phyloP scores from a whole-genome alignment of 2,329 filamentous ascomycete genomes.

The Aspergillus uvarum region DNA sequence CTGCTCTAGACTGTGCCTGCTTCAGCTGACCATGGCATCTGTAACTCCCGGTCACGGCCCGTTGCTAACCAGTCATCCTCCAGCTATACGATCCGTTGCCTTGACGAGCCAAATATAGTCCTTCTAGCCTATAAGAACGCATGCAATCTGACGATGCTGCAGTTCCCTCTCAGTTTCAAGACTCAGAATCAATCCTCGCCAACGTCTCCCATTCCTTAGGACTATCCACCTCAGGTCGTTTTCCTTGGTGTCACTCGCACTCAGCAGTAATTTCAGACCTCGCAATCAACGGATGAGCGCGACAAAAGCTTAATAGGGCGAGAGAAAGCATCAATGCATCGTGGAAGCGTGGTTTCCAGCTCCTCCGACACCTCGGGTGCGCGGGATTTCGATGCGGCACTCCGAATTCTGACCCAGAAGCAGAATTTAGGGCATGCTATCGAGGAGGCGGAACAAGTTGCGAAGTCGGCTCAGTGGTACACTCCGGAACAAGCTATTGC shows the following conservation, averaged over 20 bases:
- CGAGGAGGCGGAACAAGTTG: conserved; percentile 40
- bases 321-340: conserved; percentile 44
- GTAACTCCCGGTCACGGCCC: conserved; percentile 8
- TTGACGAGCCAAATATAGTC: conserved; percentile 19
- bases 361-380: conserved; percentile 39
- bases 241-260: conserved; percentile 35
- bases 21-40: conserved; percentile 8
- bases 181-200: conserved; percentile 40
- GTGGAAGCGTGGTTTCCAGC: conserved; percentile 39
- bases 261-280: conserved; percentile 31
- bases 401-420: conserved; percentile 36
- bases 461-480: conserved; percentile 37
- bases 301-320: conserved; percentile 33
- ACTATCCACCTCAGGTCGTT: conserved; percentile 40
- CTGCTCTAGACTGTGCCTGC: not conserved
- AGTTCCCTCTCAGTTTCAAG: conserved; percentile 35
- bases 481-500: conserved; percentile 41
- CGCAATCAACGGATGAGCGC: conserved; percentile 35
- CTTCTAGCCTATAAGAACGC: conserved; percentile 29
- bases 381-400: conserved; percentile 40
- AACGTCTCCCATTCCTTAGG: conserved; percentile 47
- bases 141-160: conserved; percentile 47
- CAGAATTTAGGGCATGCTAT: conserved; percentile 36
- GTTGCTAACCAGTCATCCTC: conserved; percentile 16
- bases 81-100: conserved; percentile 22